phyloP scores from a whole-genome alignment of 768 basidiomycete genomes.

The Kwoniella pini region DNA sequence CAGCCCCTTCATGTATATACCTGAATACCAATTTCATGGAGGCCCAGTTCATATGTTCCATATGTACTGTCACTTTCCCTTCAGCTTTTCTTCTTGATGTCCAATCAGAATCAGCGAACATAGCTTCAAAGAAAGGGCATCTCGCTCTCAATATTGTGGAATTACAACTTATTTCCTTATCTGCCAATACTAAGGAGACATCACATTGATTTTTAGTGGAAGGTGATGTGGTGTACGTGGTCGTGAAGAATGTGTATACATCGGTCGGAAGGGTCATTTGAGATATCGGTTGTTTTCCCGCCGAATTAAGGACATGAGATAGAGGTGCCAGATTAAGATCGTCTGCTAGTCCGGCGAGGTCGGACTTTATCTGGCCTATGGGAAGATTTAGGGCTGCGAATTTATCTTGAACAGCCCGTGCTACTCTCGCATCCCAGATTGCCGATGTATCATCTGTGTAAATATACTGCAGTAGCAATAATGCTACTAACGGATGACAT shows the following conservation, averaged over 20 bases:
- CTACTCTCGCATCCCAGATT: conserved; percentile 77
- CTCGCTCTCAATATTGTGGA: conserved; percentile 77
- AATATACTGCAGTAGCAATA: conserved; percentile 79
- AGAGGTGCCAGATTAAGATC: conserved; percentile 65
- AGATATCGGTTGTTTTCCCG: conserved; percentile 62
- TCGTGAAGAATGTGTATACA: conserved; percentile 60
- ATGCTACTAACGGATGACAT: conserved; percentile 66
- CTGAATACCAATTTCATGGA: conserved; percentile 73
- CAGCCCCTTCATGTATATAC: conserved; percentile 74
- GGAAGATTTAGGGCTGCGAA: conserved; percentile 49
- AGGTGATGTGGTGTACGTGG: conserved; percentile 25
- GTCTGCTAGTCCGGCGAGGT: conserved; percentile 65
- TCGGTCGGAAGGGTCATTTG: conserved; percentile 60
- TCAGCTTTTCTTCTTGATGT: conserved; percentile 63
- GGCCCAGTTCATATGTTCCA: conserved; percentile 72
- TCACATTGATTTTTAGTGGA: conserved; percentile 57
- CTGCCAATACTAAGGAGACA: conserved; percentile 68
- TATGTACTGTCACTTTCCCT: conserved; percentile 65
- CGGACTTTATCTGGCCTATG: conserved; percentile 62
- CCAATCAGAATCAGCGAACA: conserved; percentile 85
- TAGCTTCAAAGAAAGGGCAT: conserved; percentile 76
- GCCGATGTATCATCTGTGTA: conserved; percentile 82
- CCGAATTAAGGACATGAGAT: conserved; percentile 61
- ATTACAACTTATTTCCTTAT: conserved; percentile 66
- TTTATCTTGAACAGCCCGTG: conserved; percentile 57